These are phyloP conservation scores for Zizania latifolia DNA, from an alignment of 176 grass and related monocot genomes.

Conservation along the genomic window DNA sequence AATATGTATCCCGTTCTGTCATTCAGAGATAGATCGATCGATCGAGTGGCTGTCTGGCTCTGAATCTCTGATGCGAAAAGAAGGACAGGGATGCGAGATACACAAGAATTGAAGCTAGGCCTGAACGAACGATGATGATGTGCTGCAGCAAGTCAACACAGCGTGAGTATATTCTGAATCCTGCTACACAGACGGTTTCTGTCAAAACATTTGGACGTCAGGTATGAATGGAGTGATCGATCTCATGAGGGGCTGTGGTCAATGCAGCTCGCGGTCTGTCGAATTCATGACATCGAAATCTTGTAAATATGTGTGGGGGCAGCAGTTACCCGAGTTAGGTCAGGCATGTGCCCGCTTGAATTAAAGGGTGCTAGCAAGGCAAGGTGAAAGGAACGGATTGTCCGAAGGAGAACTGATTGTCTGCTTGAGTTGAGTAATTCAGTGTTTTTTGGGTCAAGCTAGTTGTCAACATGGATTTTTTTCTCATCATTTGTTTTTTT, in stretches of 20 bases:
- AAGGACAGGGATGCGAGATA: neutral
- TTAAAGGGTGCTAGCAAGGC: conserved; percentile 11
- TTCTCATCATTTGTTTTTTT: neutral
- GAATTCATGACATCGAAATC: neutral
- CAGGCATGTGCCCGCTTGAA: conserved; percentile 33
- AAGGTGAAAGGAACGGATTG: neutral
- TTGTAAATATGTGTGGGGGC: conserved; percentile 18
- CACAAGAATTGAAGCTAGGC: neutral
- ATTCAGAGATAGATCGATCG: neutral
- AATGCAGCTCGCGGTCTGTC: conserved; percentile 5
- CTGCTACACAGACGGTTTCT: neutral
- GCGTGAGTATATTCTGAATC: neutral
- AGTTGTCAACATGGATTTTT: neutral
- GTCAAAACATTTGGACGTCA: neutral
- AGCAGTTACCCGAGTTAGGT: conserved; percentile 17
- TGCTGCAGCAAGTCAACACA: neutral
- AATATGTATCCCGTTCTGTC: neutral
- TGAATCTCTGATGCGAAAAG: neutral
- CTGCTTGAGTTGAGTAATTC: neutral
- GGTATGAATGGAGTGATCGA: neutral
- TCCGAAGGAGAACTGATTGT: neutral
- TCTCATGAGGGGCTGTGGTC: neutral
- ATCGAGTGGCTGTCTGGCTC: conserved; percentile 1
- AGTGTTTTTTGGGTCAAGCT: neutral
- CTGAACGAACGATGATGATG: neutral